These are phyloP conservation scores for Lactarius tabidus DNA, from an alignment of 768 basidiomycete genomes.

Conservation along the genomic window DNA sequence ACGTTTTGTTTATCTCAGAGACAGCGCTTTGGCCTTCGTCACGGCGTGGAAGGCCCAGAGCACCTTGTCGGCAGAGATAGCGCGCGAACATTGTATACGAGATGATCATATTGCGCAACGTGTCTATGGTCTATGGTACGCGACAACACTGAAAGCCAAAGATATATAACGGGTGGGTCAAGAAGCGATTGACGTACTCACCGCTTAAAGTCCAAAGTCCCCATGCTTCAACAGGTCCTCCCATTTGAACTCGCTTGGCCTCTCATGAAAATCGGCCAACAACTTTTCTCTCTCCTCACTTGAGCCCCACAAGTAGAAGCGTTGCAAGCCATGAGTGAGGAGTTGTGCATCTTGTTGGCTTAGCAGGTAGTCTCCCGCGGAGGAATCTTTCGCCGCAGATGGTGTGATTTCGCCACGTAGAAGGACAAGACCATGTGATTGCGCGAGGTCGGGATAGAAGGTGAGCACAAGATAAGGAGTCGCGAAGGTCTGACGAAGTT, in stretches of 20 bases:
- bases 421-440: slow-evolving; percentile 77
- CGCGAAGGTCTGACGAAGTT: slow-evolving; percentile 74
- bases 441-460: slow-evolving; percentile 83
- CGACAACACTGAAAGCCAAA: not conserved
- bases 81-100: not conserved
- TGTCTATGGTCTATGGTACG: not conserved
- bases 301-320: slow-evolving; percentile 72
- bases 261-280: slow-evolving; percentile 71
- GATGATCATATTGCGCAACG: not conserved
- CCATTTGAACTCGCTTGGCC: slow-evolving; percentile 78
- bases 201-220: slow-evolving; percentile 15
- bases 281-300: slow-evolving; percentile 45
- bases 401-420: slow-evolving; percentile 91
- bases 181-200: not conserved
- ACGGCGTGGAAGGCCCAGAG: too few species aligned
- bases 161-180: not conserved
- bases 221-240: slow-evolving; percentile 62
- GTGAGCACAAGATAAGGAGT: slow-evolving; percentile 90
- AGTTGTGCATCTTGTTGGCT: slow-evolving; percentile 81
- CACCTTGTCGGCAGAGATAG: not conserved
- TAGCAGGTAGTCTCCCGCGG: slow-evolving; percentile 50
- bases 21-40: not conserved
- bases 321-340: slow-evolving; percentile 74
- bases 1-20: not conserved
- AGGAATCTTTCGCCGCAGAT: slow-evolving; percentile 38